Conservation (phyloP, 345 rosid genomes). For the Rhodomyrtus tomentosa region DNA sequence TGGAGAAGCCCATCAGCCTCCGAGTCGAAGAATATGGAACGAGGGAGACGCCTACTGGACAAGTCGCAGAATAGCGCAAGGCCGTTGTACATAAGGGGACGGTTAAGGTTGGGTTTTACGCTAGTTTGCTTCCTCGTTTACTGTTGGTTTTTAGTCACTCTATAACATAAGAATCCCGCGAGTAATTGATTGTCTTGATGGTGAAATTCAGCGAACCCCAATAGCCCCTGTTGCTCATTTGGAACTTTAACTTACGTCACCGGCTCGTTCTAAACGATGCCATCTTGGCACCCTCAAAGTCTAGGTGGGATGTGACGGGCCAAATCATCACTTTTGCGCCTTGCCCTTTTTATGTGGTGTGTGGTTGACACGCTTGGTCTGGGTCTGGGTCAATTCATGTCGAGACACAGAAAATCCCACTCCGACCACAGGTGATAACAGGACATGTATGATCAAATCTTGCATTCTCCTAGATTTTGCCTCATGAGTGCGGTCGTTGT, state of each 20-base stretch:
- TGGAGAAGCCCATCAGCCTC: slow-evolving; percentile 53
- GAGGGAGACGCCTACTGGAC: not conserved
- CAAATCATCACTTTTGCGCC: not conserved
- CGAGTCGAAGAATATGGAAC: not conserved
- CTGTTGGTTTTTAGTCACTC: not conserved
- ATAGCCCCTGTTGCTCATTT: not conserved
- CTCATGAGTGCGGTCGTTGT: not conserved
- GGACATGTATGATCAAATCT: not conserved
- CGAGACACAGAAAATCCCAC: not conserved
- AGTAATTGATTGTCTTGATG: not conserved
- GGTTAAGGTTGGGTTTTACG: not conserved
- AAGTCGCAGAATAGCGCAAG: not conserved
- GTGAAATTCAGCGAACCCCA: not conserved
- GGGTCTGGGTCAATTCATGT: not conserved
- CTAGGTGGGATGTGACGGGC: not conserved
- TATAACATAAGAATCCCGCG: not conserved
- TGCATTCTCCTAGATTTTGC: not conserved
- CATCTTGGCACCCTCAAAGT: not conserved
- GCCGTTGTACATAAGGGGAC: not conserved
- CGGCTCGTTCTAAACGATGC: not conserved
- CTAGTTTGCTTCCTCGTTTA: not conserved
- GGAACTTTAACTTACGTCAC: not conserved
- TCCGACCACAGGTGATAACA: not conserved
- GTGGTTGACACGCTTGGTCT: not conserved
- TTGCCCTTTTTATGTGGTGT: not conserved